Conservation (phyloP, 2,329 filamentous ascomycete species). For the Chlorencoelia australis region DNA sequence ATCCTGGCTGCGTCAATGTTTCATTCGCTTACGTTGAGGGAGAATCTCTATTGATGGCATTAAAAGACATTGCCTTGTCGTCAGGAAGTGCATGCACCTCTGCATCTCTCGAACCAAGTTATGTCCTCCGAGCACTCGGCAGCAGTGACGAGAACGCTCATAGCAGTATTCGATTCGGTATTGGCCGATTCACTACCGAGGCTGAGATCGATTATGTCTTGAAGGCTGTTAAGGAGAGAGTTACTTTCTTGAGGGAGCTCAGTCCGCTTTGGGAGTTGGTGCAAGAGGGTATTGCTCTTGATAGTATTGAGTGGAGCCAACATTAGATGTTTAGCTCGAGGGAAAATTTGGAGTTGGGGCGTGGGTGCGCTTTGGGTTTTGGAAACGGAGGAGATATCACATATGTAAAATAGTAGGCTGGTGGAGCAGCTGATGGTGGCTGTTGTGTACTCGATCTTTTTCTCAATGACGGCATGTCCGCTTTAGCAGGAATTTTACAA, state of each 20-base stretch:
- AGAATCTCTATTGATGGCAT: slow-evolving; percentile 92
- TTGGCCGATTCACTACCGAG: slow-evolving; percentile 93
- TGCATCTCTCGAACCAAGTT: slow-evolving; percentile 90
- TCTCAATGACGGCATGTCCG: too few species aligned
- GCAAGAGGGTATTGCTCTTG: slow-evolving; percentile 89
- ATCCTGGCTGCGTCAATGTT: slow-evolving; percentile 95
- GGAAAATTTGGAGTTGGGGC: too few species aligned
- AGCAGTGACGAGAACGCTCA: slow-evolving; percentile 97
- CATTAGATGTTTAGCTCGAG: too few species aligned
- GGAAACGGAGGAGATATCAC: too few species aligned
- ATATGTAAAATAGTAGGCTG: too few species aligned
- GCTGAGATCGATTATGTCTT: slow-evolving; percentile 94
- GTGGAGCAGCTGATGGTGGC: too few species aligned
- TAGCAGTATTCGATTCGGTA: slow-evolving; percentile 95
- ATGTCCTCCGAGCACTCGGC: slow-evolving; percentile 86
- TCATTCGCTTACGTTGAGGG: slow-evolving; percentile 98
- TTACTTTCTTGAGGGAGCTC: slow-evolving; percentile 85
- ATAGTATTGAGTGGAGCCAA: slow-evolving; percentile 97
- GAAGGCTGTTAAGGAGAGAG: slow-evolving; percentile 83
- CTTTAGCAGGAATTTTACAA: too few species aligned
- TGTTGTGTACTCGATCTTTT: too few species aligned
- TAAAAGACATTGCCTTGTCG: slow-evolving; percentile 95
- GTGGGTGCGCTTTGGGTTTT: too few species aligned
- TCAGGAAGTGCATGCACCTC: slow-evolving; percentile 97
- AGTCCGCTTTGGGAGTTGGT: slow-evolving; percentile 97